Evolutionary conservation across 345 rosid genomes (phyloP).

Genomic region (thale cress (Arabidopsis thaliana)): TAIR10.1 NC_003071.7:11321501-11322000

Average conservation of each 20-base stretch:
- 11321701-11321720: constrained; percentile 84
- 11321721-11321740: constrained; percentile 82
- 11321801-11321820: constrained; percentile 66
- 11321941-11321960: not conserved
- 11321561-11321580: constrained; percentile 29
- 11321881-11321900: not conserved
- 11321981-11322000: constrained; percentile 80
- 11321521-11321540: constrained; percentile 93
- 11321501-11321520: constrained; percentile 79
- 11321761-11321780: constrained; percentile 82
- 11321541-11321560: constrained; percentile 88
- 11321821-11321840: not conserved
- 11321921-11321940: not conserved
- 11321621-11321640: constrained; percentile 64
- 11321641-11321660: constrained; percentile 97
- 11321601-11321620: constrained; percentile 34
- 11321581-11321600: constrained; percentile 25
- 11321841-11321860: not conserved
- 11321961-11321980: constrained; percentile 81
- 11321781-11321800: constrained; percentile 83
- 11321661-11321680: constrained; percentile 80
- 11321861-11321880: not conserved
- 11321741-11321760: constrained; percentile 82
- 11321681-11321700: constrained; percentile 83
- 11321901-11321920: not conserved